A percentile compares a stretch with the other conserved stretches of the same genome.
Evolutionary conservation across 345 rosid species (phyloP).

Genomic region (Turnera subulata): DNA sequence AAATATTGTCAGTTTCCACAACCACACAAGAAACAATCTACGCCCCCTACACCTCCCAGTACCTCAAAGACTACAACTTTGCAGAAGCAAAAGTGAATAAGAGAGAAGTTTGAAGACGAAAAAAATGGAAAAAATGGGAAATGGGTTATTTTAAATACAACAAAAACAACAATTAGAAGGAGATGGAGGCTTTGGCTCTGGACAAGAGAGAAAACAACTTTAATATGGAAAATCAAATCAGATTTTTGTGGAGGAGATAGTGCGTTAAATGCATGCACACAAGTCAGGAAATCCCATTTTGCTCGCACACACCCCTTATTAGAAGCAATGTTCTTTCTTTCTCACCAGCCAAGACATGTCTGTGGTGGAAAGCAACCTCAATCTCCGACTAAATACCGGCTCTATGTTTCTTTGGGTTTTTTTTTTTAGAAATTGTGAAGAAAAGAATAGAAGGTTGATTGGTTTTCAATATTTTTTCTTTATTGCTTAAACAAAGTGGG

Average conservation of each 20-base stretch:
- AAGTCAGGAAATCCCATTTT: too few relatives aligned
- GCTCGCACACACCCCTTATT: background rate
- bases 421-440: too few relatives aligned
- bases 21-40: too few relatives aligned
- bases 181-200: background rate
- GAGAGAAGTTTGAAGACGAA: too few relatives aligned
- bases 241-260: slow-evolving; percentile 10
- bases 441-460: too few relatives aligned
- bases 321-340: too few relatives aligned
- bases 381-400: too few relatives aligned
- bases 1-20: slow-evolving; percentile 26
- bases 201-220: slow-evolving; percentile 8
- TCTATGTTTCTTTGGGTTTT: too few relatives aligned
- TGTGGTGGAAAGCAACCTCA: too few relatives aligned
- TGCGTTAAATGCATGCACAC: slow-evolving; percentile 8
- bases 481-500: too few relatives aligned
- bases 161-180: background rate
- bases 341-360: too few relatives aligned
- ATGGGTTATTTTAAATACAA: slow-evolving; percentile 5
- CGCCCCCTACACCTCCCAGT: slow-evolving; percentile 1
- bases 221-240: slow-evolving; percentile 12
- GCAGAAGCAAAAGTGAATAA: background rate
- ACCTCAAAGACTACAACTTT: slow-evolving; percentile 1
- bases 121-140: background rate
- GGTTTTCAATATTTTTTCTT: too few relatives aligned